These are phyloP conservation scores for Cercophora scortea DNA, from an alignment of 495 filamentous ascomycete species.

Conservation along the genomic window DNA sequence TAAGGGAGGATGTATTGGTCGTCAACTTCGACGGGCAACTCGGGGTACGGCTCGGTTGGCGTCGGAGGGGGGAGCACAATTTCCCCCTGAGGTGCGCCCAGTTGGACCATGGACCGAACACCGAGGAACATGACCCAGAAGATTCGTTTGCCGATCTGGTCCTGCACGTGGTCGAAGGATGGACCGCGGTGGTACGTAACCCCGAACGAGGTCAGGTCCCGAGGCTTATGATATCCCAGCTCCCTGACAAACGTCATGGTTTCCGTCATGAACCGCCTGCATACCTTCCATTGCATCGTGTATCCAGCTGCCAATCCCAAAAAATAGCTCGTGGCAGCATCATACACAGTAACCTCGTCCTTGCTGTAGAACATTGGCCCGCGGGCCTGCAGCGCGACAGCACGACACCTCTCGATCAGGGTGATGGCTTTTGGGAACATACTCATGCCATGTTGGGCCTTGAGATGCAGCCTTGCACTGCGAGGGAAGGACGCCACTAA, in stretches of 20 bases:
- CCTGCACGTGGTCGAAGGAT: constrained; percentile 58
- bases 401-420: constrained; percentile 66
- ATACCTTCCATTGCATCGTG: constrained; percentile 58
- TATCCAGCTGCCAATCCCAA: constrained; percentile 63
- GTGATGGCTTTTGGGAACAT: constrained; percentile 61
- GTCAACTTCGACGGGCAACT: constrained; percentile 71
- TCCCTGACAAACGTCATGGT: constrained; percentile 64
- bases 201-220: constrained; percentile 23
- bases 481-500: constrained; percentile 77
- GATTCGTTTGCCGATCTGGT: constrained; percentile 69
- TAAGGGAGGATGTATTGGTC: constrained; percentile 64
- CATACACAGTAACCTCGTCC: constrained; percentile 61
- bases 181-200: constrained; percentile 22
- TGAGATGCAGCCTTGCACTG: constrained; percentile 63
- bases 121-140: constrained; percentile 72
- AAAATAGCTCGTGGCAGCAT: constrained; percentile 82
- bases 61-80: constrained; percentile 64
- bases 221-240: constrained; percentile 51
- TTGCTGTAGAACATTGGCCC: constrained; percentile 59
- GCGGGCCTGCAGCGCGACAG: constrained; percentile 62
- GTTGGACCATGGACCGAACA: constrained; percentile 58
- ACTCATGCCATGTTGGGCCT: constrained; percentile 47
- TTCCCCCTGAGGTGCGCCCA: constrained; percentile 57
- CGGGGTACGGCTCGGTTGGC: constrained; percentile 65
- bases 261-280: constrained; percentile 64